Conservation (phyloP, 202 grass and related monocot genomes). For the Cymbopogon flexuosus region DNA sequence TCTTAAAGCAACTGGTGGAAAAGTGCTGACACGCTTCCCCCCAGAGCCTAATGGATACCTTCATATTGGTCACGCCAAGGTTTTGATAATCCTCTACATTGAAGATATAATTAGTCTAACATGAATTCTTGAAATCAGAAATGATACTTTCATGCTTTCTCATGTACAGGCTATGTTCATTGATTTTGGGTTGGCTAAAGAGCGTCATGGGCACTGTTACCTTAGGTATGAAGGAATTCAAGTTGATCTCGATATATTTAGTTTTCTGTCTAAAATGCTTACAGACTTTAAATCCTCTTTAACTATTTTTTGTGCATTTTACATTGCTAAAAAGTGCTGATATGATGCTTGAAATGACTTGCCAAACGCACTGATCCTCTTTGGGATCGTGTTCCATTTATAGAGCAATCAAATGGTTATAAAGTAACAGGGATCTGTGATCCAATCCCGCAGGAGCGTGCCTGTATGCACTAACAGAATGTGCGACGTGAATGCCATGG, state of each 20-base stretch:
- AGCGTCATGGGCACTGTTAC: conserved; percentile 82
- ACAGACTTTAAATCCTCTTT: neutral
- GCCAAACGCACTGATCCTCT: neutral
- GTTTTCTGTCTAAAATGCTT: neutral
- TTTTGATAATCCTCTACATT: conserved; percentile 31
- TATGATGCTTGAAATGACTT: neutral
- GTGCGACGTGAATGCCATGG: neutral
- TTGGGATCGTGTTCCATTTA: neutral
- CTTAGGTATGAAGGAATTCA: conserved; percentile 48
- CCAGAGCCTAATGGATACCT: conserved; percentile 95
- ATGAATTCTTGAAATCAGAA: neutral
- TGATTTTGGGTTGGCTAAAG: conserved; percentile 96
- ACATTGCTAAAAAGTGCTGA: neutral
- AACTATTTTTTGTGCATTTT: neutral
- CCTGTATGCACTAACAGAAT: neutral
- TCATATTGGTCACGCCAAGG: conserved; percentile 96
- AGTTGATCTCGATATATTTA: neutral
- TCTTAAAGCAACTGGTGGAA: conserved; percentile 78
- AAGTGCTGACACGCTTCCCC: conserved; percentile 86
- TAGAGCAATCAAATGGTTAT: neutral
- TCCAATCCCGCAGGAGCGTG: neutral
- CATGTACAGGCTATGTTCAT: conserved; percentile 91
- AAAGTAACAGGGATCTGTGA: neutral
- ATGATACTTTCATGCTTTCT: conserved; percentile 34
- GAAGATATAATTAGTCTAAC: neutral